Percentiles rank a stretch among this genome's conserved stretches.
Conservation (phyloP, 1,284 basidiomycete genomes). For the Ganoderma sinense region DNA sequence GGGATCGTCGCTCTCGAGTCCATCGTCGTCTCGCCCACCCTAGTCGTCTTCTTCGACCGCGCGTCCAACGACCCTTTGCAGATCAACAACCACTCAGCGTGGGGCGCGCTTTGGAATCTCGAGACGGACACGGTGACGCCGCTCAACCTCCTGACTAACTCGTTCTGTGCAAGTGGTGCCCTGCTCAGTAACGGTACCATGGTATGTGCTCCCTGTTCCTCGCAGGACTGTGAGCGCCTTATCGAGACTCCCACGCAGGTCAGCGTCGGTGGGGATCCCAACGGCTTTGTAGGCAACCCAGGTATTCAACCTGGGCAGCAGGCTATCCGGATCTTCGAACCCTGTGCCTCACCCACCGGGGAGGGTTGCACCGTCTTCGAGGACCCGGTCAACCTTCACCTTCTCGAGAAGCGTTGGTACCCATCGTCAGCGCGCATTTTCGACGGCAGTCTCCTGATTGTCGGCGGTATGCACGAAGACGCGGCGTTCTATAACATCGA, state of each 20-base stretch:
- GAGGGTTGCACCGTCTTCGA: conserved; percentile 48
- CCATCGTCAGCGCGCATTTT: conserved; percentile 48
- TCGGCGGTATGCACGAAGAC: conserved; percentile 46
- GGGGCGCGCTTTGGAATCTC: conserved; percentile 32
- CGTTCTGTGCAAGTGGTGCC: conserved; percentile 36
- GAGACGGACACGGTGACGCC: conserved; percentile 35
- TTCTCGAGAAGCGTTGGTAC: conserved; percentile 49
- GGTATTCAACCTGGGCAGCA: conserved; percentile 36
- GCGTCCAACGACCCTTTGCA: conserved; percentile 42
- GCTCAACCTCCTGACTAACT: conserved; percentile 18
- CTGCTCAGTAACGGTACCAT: conserved; percentile 57
- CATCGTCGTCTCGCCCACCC: conserved; percentile 53
- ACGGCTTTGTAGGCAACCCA: conserved; percentile 46
- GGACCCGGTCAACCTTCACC: conserved; percentile 44
- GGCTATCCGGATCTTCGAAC: conserved; percentile 45
- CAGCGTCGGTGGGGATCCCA: conserved; percentile 51
- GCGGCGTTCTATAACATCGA: conserved; percentile 48
- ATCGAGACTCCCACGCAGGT: conserved; percentile 38
- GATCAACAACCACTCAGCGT: conserved; percentile 21
- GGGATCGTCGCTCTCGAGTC: conserved; percentile 56
- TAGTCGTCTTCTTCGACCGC: conserved; percentile 54
- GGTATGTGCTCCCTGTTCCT: conserved; percentile 34
- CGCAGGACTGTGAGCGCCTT: too few species aligned
- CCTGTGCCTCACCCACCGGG: conserved; percentile 43
- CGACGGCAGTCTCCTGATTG: conserved; percentile 49